Conservation (phyloP, 768 basidiomycete genomes). For the Arthromyces matolae region DNA sequence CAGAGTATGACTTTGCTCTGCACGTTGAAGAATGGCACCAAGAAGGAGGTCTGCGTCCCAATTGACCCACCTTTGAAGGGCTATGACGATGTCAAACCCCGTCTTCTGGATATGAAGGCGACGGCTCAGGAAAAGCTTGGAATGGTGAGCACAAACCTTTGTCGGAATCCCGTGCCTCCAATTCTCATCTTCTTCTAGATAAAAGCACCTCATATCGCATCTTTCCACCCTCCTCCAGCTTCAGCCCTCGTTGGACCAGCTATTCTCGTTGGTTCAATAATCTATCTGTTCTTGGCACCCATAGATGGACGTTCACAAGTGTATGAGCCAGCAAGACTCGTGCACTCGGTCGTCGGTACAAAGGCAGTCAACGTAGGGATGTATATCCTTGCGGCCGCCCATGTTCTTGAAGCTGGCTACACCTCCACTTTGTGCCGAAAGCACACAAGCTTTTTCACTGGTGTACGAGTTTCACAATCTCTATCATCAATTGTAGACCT, state of each 20-base stretch:
- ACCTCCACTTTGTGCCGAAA: slow-evolving; percentile 43
- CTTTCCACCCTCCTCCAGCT: slow-evolving; percentile 45
- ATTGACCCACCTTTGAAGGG: slow-evolving; percentile 71
- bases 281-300: slow-evolving; percentile 28
- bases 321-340: slow-evolving; percentile 30
- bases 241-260: slow-evolving; percentile 23
- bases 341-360: slow-evolving; percentile 28
- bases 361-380: slow-evolving; percentile 29
- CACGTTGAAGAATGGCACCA: slow-evolving; percentile 44
- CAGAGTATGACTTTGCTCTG: slow-evolving; percentile 69
- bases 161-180: neutral
- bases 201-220: slow-evolving; percentile 56
- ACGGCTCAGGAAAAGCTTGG: slow-evolving; percentile 77
- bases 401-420: slow-evolving; percentile 48
- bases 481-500: neutral
- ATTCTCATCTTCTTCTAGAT: slow-evolving; percentile 35
- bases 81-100: slow-evolving; percentile 81
- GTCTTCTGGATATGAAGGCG: slow-evolving; percentile 75
- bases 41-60: slow-evolving; percentile 47
- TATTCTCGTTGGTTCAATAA: slow-evolving; percentile 26
- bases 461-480: slow-evolving; percentile 26
- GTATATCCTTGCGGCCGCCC: slow-evolving; percentile 30
- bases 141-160: slow-evolving; percentile 47
- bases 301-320: slow-evolving; percentile 22
- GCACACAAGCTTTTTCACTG: slow-evolving; percentile 45